Evolutionary conservation across 495 filamentous ascomycete species (phyloP).

Genomic region (Penicillium atrosanguineum): DNA sequence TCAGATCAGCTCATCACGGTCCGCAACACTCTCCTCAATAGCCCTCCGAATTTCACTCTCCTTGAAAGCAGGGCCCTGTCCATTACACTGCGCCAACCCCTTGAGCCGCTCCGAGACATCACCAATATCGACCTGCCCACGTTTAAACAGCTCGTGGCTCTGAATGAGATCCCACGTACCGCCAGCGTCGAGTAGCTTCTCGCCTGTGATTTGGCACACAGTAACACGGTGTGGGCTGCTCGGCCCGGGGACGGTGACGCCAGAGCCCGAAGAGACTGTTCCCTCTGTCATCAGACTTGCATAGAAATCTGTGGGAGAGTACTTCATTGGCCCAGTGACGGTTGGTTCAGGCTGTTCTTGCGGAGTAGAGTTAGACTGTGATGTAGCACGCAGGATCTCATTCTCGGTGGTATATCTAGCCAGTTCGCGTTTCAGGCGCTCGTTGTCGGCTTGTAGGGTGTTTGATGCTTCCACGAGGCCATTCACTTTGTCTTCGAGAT

Average conservation of each 20-base stretch:
- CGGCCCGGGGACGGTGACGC: background rate
- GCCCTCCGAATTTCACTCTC: slow-evolving; percentile 70
- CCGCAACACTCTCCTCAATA: slow-evolving; percentile 74
- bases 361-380: slow-evolving; percentile 26
- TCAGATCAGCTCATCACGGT: slow-evolving; percentile 71
- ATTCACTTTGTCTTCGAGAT: slow-evolving; percentile 83
- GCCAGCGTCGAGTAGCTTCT: slow-evolving; percentile 72
- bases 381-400: slow-evolving; percentile 85
- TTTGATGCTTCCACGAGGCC: slow-evolving; percentile 60
- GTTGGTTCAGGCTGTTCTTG: slow-evolving; percentile 27
- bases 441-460: slow-evolving; percentile 67
- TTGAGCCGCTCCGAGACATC: slow-evolving; percentile 75
- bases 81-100: slow-evolving; percentile 78
- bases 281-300: slow-evolving; percentile 36
- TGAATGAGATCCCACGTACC: slow-evolving; percentile 93
- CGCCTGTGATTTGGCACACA: slow-evolving; percentile 61
- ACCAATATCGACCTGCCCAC: slow-evolving; percentile 80
- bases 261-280: slow-evolving; percentile 6
- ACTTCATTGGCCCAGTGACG: slow-evolving; percentile 67
- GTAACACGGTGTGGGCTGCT: slow-evolving; percentile 62
- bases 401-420: slow-evolving; percentile 84
- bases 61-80: slow-evolving; percentile 85
- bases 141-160: slow-evolving; percentile 72
- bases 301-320: slow-evolving; percentile 68
- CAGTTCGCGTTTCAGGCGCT: slow-evolving; percentile 77